Evolutionary conservation across 345 rosid genomes (phyloP).

Genomic region (Anacardium occidentale): DNA sequence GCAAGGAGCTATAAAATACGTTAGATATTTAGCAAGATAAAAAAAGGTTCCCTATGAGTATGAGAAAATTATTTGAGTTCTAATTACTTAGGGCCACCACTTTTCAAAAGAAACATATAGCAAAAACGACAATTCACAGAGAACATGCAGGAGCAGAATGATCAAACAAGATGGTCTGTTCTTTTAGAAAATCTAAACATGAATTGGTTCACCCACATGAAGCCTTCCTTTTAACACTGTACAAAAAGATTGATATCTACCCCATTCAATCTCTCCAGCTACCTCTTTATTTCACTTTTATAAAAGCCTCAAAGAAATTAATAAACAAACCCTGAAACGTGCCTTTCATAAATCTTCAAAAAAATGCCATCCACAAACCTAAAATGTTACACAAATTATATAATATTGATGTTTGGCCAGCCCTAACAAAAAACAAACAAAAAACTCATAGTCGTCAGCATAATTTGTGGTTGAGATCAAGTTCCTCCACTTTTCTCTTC

Average conservation of each 20-base stretch:
- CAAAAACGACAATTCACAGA: not conserved
- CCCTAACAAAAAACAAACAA: slow-evolving; percentile 25
- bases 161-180: not conserved
- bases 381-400: not conserved
- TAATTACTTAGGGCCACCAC: not conserved
- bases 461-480: slow-evolving; percentile 53
- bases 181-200: not conserved
- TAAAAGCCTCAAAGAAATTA: not conserved
- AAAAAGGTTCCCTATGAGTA: too few species aligned
- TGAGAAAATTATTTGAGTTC: too few species aligned
- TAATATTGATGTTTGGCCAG: not conserved
- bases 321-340: slow-evolving; percentile 15
- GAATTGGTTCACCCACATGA: slow-evolving; percentile 3
- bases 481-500: slow-evolving; percentile 28
- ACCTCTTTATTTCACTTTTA: not conserved
- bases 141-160: slow-evolving; percentile 3
- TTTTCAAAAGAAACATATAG: slow-evolving; percentile 1
- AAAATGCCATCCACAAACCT: slow-evolving; percentile 49
- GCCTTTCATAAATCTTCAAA: slow-evolving; percentile 23
- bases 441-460: slow-evolving; percentile 25
- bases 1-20: too few species aligned
- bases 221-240: slow-evolving; percentile 14
- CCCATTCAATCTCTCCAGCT: slow-evolving; percentile 10
- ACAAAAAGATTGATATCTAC: slow-evolving; percentile 3
- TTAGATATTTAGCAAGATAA: not conserved